Base-by-base conservation (phyloP, 1,139 yeast species). In the Candida buenavistaensis region DNA sequence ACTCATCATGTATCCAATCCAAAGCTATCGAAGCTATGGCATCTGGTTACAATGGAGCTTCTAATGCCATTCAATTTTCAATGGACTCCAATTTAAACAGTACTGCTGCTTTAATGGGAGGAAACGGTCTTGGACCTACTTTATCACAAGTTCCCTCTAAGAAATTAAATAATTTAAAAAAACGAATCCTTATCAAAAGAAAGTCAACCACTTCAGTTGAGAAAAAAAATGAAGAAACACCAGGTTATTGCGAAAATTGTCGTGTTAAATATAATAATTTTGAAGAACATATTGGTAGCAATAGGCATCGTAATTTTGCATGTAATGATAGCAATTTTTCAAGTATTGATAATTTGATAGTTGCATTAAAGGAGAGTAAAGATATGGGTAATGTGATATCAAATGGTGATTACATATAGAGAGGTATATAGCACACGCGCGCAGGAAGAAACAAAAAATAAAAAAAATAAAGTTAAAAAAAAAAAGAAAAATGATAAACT, bases 161-260 rank as follows among this genome's bases (percentile, higher is more conserved):
- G 48, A 83, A 80, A 45, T 59, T 82, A 40, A 78, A 74, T 44
- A 75, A 75, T 41, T 64, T 82, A 46, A 80, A 81, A 51, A 66
- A 80, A 43, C 54, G 75, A 44, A 70, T 70, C 21, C 64, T 69
- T 45, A 59, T 69, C 59, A 70, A 70, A 42, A 63, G 57, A 38
- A 71, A 36, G 66, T 43, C 59, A 54, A 37, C 60, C 50, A 14
- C 16, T 2, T 16, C 9, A 10, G 7, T 15, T 10, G 45, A 40
- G 39, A 31, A 54, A 38, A 68, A 84, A 87, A 51, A 83, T 83
- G 72, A 65, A 30, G 47, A 51, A 38, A 68, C 60, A 26, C 74
- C 81, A 2, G 95, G 95, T 0, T 88, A 86, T 59, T 92, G 98
- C 62, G 99, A 92, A 55, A 94, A 92, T 57, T 92, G 99, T 59